Base-by-base conservation (phyloP, 164 flowering plant species). In the Piper betle region DNA sequence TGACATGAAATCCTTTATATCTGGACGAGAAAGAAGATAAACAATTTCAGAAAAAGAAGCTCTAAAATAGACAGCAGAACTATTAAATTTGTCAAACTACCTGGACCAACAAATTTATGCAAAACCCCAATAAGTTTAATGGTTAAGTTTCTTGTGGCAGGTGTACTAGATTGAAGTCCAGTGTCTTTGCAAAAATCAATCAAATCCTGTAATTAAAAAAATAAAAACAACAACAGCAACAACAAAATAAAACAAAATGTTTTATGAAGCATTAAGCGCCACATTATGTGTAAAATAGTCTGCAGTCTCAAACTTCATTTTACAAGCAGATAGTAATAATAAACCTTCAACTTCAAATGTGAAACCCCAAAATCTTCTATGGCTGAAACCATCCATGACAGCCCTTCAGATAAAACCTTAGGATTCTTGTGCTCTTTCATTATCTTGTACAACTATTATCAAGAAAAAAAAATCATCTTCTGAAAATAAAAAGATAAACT, bases 341-440 rank as follows among this genome's bases (percentile, higher is more conserved):
- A 39, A 11, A 87, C 98, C 97, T 94, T 94, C 64, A 94, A 70
- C 68, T 91, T 91, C 74, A 94, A 61, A 85, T 75, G 83, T 64
- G 85, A 81, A 53, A 85, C 69, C 66, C 97, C 96, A 76, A 94
- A 94, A 71, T 94, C 99, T 18, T 91, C 99, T 59, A 88, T 80
- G 19, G 99, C 97, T 13, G 93, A 81, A 69, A 91, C 89, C 95
- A 94, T 91, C 99, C 99, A 94, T 57, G 79, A 63, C 48, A 91
- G 60, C 52, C 99, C 99, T 74, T 94, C 99, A 68, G 93, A 88
- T 41, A 94, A 96, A 74, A 94, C 99, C 82, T 94, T 94, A 2
- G 99, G 99, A 68, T 94, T 94, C 84, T 91, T 94, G 80, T 94
- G 99, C 79, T 91, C 96, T 77, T 91, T 94, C 95, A 88, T 87